These are phyloP conservation scores for Platanthera guangdongensis DNA, from an alignment of 106 monocot genomes.

Conservation along the genomic window DNA sequence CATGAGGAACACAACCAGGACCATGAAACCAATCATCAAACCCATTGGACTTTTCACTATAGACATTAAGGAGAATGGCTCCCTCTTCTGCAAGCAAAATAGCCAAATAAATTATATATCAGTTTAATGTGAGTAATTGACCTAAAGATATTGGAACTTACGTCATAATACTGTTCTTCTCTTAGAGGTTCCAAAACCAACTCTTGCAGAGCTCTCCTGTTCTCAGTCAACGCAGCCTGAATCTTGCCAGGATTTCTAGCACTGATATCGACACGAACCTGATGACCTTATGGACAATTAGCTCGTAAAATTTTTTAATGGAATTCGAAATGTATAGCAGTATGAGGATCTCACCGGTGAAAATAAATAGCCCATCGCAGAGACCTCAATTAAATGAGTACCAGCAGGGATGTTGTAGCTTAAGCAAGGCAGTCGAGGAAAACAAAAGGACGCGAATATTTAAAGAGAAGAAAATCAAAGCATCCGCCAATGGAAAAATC, in stretches of 20 bases:
- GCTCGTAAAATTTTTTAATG: background rate
- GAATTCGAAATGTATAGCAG: slow-evolving; percentile 13
- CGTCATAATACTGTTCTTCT: slow-evolving; percentile 97
- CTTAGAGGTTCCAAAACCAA: slow-evolving; percentile 82
- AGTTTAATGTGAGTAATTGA: background rate
- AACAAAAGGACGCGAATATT: background rate
- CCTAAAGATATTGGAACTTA: slow-evolving; percentile 4
- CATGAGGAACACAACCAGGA: slow-evolving; percentile 81
- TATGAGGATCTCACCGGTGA: slow-evolving; percentile 53
- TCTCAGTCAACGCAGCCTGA: slow-evolving; percentile 93
- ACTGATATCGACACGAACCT: slow-evolving; percentile 98
- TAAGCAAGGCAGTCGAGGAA: slow-evolving; percentile 31
- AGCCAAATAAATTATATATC: slow-evolving; percentile 4
- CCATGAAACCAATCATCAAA: slow-evolving; percentile 88
- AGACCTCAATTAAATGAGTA: slow-evolving; percentile 95
- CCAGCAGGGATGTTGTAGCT: slow-evolving; percentile 90
- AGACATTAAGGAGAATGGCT: slow-evolving; percentile 87
- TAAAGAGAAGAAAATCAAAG: background rate
- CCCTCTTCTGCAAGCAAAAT: slow-evolving; percentile 60
- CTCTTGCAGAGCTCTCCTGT: slow-evolving; percentile 58
- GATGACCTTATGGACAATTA: slow-evolving; percentile 8
- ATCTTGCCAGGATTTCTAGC: slow-evolving; percentile 90
- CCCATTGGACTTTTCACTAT: slow-evolving; percentile 96
- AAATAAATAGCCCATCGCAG: slow-evolving; percentile 86
- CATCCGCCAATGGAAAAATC: background rate